Percentiles rank a stretch among this genome's conserved stretches.
These are phyloP conservation scores for Peronosclerospora sorghi DNA, from an alignment of 352 stramenopile species.

Conservation along the genomic window DNA sequence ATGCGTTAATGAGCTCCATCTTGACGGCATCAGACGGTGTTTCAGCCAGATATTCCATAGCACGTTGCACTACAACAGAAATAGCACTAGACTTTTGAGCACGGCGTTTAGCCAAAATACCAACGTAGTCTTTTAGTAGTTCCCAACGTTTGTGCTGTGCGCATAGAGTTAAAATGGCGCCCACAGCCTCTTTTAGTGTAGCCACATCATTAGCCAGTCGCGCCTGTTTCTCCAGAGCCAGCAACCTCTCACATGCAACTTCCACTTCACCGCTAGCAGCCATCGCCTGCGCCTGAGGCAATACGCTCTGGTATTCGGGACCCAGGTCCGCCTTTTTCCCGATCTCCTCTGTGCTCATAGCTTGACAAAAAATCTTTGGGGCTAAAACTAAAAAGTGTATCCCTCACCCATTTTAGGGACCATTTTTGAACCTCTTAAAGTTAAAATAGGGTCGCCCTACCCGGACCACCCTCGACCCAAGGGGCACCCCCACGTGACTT, in stretches of 20 bases:
- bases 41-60: conserved; percentile 72
- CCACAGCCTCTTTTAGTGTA: conserved; percentile 77
- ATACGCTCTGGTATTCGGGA: conserved; percentile 46
- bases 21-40: conserved; percentile 79
- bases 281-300: conserved; percentile 54
- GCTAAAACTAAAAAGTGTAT: too few relatives aligned
- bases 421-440: too few relatives aligned
- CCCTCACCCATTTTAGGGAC: too few relatives aligned
- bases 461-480: too few relatives aligned
- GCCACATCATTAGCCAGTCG: conserved; percentile 74
- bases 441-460: too few relatives aligned
- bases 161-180: conserved; percentile 66
- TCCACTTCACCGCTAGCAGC: conserved; percentile 68
- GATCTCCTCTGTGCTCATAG: conserved; percentile 63
- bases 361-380: too few relatives aligned
- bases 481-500: too few relatives aligned
- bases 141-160: conserved; percentile 82
- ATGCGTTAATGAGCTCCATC: conserved; percentile 88
- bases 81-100: conserved; percentile 84
- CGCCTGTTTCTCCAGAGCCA: conserved; percentile 79
- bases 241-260: conserved; percentile 68
- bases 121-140: conserved; percentile 79
- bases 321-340: conserved; percentile 73
- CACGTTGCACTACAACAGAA: conserved; percentile 71
- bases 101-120: conserved; percentile 80